phyloP scores from a whole-genome alignment of 164 flowering plant genomes.

The Dillenia suffruticosa region DNA sequence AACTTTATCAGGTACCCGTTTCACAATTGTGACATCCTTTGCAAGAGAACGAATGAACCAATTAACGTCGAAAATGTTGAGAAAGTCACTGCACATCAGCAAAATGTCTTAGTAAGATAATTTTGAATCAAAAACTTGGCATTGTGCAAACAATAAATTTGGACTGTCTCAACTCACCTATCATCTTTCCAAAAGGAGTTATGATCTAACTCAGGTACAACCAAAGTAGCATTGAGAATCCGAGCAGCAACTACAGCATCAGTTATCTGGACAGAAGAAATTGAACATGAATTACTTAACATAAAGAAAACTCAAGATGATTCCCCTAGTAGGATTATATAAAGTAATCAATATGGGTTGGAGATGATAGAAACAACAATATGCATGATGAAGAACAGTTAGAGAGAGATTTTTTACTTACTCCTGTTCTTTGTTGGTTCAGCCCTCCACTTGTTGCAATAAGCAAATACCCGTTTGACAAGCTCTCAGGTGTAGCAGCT shows the following conservation, averaged over 20 bases:
- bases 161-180: conserved; percentile 44
- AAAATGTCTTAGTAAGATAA: conserved; percentile 3
- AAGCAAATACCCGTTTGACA: conserved; percentile 87
- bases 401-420: conserved; percentile 29
- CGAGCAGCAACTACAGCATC: conserved; percentile 98
- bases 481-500: conserved; percentile 64
- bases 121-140: not conserved
- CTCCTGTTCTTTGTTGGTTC: conserved; percentile 97
- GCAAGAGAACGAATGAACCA: conserved; percentile 91
- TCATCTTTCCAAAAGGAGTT: conserved; percentile 96
- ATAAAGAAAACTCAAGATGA: too few species aligned
- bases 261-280: conserved; percentile 54
- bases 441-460: conserved; percentile 98
- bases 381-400: not conserved
- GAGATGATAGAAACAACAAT: too few species aligned
- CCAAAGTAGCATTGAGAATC: conserved; percentile 92
- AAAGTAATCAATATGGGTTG: too few species aligned
- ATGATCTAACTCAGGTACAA: conserved; percentile 93
- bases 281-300: too few species aligned
- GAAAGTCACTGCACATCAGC: conserved; percentile 74
- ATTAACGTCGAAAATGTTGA: conserved; percentile 78
- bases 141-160: not conserved
- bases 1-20: conserved; percentile 79
- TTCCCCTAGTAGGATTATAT: too few species aligned
- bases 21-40: conserved; percentile 80